Evolutionary conservation across 2,329 filamentous ascomycete genomes (phyloP).

Genomic region (Tolypocladium endophyticum): DNA sequence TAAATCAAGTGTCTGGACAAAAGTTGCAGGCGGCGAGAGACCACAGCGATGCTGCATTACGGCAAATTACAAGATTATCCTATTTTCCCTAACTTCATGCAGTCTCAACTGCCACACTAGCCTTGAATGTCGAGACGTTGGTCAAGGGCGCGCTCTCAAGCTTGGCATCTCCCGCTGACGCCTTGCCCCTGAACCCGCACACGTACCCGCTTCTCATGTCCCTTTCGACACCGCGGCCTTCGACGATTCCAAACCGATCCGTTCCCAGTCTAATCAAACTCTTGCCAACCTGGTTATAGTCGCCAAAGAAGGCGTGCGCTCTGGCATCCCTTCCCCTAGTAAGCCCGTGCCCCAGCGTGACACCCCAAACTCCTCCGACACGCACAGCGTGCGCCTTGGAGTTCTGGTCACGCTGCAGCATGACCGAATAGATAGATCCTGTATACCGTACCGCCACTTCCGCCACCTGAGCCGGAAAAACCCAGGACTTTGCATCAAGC

Average conservation of each 20-base stretch:
- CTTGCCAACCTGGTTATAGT: slow-evolving; percentile 31
- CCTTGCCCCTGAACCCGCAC: slow-evolving; percentile 10
- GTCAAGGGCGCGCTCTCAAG: too few species aligned
- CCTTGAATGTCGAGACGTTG: neutral
- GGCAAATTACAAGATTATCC: neutral
- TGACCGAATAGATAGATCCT: slow-evolving; percentile 44
- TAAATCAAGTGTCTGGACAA: neutral
- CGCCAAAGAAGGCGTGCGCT: slow-evolving; percentile 44
- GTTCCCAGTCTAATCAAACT: slow-evolving; percentile 25
- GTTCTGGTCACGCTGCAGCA: slow-evolving; percentile 36
- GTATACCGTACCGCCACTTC: slow-evolving; percentile 28
- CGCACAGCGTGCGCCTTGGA: slow-evolving; percentile 38
- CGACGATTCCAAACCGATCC: slow-evolving; percentile 27
- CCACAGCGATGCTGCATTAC: too few species aligned
- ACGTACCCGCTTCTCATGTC: slow-evolving; percentile 27
- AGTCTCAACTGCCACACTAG: neutral
- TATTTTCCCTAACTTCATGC: neutral
- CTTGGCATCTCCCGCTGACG: neutral
- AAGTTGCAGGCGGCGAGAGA: neutral
- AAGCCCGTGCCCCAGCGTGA: slow-evolving; percentile 49
- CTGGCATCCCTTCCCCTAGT: slow-evolving; percentile 23
- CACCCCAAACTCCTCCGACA: slow-evolving; percentile 37
- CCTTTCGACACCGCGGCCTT: slow-evolving; percentile 31
- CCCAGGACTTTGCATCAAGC: slow-evolving; percentile 27
- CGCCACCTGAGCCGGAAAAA: slow-evolving; percentile 32